Evolutionary conservation across 2,329 filamentous ascomycete species (phyloP).

Genomic region (Bertia moriformis): DNA sequence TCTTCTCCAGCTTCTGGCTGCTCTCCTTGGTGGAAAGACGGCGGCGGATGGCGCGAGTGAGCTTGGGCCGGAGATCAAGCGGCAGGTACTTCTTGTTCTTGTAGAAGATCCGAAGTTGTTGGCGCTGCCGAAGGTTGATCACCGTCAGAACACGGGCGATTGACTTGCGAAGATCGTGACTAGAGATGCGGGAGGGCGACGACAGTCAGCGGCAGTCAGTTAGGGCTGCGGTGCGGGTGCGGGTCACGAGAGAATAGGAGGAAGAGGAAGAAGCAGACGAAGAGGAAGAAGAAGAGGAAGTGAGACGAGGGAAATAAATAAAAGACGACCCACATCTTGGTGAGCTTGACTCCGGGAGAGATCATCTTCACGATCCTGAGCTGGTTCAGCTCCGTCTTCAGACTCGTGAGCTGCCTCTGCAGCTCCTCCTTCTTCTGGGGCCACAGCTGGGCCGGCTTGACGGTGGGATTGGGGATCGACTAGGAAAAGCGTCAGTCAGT

Average conservation of each 20-base stretch:
- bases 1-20: constrained; percentile 73
- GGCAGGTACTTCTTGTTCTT: constrained; percentile 99
- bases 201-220: no score
- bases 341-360: constrained; percentile 88
- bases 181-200: no score
- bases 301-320: constrained; percentile 6
- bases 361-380: constrained; percentile 97
- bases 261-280: background rate
- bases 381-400: constrained; percentile 92
- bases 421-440: constrained; percentile 98
- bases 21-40: constrained; percentile 85
- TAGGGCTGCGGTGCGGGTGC: no score
- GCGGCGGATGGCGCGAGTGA: constrained; percentile 95
- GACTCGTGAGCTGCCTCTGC: constrained; percentile 82
- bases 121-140: constrained; percentile 98
- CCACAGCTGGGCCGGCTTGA: constrained; percentile 96
- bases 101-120: constrained; percentile 97
- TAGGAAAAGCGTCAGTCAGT: background rate
- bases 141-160: constrained; percentile 97
- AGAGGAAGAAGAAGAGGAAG: background rate
- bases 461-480: constrained; percentile 36
- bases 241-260: background rate
- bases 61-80: constrained; percentile 95
- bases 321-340: constrained; percentile 66
- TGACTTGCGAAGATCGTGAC: constrained; percentile 98